Evolutionary conservation across 208 protist genomes (phyloP).

Genomic region (Leishmania guyanensis): DNA sequence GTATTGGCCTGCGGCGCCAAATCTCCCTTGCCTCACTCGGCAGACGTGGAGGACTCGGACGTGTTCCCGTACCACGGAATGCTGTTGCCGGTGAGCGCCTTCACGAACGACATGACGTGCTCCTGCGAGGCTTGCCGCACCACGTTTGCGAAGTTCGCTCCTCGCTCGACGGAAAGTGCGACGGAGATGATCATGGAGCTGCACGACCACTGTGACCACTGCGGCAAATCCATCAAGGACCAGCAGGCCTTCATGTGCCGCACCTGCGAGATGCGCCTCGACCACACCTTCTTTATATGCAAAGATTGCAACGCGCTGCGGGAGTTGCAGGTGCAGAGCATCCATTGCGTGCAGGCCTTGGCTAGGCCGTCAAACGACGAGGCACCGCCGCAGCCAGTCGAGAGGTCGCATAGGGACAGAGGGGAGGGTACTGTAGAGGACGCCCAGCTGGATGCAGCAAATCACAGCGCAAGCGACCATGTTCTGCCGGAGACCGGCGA

Average conservation of each 20-base stretch:
- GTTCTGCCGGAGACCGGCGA: background rate
- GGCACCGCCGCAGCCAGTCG: background rate
- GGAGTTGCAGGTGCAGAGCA: constrained; percentile 16
- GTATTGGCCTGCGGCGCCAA: constrained; percentile 53
- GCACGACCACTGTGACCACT: constrained; percentile 76
- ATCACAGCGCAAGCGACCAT: background rate
- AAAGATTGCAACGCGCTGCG: constrained; percentile 69
- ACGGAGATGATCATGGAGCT: constrained; percentile 76
- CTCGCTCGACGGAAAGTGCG: constrained; percentile 54
- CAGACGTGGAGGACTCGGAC: constrained; percentile 6
- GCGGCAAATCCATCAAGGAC: constrained; percentile 48
- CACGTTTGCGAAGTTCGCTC: constrained; percentile 68
- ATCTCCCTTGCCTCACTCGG: background rate
- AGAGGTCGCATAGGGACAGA: background rate
- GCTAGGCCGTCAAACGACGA: background rate
- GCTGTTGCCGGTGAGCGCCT: constrained; percentile 68
- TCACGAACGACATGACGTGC: constrained; percentile 71
- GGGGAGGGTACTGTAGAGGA: background rate
- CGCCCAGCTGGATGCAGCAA: background rate
- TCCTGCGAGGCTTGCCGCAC: constrained; percentile 57
- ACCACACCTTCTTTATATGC: constrained; percentile 71
- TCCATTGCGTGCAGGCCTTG: too few relatives aligned
- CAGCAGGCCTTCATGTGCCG: constrained; percentile 76
- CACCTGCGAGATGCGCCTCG: constrained; percentile 73
- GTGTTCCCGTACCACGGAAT: constrained; percentile 76